Conservation (phyloP, 2,329 filamentous ascomycete species). For the Coleophoma eucalyptorum region DNA sequence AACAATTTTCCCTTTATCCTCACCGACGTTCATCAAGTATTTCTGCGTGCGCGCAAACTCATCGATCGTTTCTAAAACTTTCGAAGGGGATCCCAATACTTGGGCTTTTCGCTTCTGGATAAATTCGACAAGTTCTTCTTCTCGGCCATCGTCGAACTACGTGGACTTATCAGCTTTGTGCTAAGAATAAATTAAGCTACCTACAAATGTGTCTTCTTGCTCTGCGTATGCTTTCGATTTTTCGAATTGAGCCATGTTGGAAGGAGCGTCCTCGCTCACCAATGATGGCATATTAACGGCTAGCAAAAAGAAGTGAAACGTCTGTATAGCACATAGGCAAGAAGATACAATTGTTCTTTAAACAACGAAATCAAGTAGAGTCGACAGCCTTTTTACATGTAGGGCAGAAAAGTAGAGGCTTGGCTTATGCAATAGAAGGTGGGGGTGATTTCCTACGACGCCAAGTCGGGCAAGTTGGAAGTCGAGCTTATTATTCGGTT, state of each 20-base stretch:
- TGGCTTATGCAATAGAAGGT: no score
- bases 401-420: no score
- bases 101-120: conserved; percentile 60
- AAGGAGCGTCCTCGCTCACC: no score
- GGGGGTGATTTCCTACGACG: no score
- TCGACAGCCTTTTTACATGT: no score
- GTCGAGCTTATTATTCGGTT: no score
- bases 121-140: conserved; percentile 69
- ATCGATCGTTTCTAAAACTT: conserved; percentile 67
- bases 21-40: conserved; percentile 78
- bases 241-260: conserved; percentile 9
- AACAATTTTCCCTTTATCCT: conserved; percentile 70
- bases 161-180: not conserved
- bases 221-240: conserved; percentile 16
- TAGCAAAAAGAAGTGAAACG: no score
- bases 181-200: not conserved
- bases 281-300: no score
- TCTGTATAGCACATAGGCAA: no score
- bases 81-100: conserved; percentile 59
- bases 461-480: no score
- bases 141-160: conserved; percentile 68
- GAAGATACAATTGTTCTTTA: no score
- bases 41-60: conserved; percentile 62
- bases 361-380: no score
- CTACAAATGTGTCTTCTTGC: conserved; percentile 20